Conservation (phyloP, 106 monocot genomes). For the Gastrodia elata region DNA sequence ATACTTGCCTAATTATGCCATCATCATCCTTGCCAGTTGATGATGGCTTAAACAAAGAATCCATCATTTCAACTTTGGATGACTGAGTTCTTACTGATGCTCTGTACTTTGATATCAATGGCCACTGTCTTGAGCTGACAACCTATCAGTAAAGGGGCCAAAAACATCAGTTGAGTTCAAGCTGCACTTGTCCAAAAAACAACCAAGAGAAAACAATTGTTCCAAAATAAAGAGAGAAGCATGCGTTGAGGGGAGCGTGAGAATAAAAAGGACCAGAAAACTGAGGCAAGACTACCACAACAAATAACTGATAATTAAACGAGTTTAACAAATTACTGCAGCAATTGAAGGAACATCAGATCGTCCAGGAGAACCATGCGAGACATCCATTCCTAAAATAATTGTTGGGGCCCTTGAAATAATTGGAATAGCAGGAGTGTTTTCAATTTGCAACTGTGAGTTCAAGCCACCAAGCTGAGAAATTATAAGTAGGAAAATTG, state of each 20-base stretch:
- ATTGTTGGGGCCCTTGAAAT: conserved; percentile 12
- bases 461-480: conserved; percentile 86
- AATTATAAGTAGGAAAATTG: background rate
- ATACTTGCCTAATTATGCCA: conserved; percentile 54
- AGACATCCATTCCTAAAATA: conserved; percentile 28
- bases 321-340: conserved; percentile 28
- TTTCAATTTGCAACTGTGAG: conserved; percentile 54
- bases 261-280: too few species aligned
- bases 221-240: too few species aligned
- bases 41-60: conserved; percentile 68
- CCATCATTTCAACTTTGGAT: conserved; percentile 92
- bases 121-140: conserved; percentile 89
- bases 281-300: background rate
- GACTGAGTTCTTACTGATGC: conserved; percentile 80
- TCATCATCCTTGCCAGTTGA: conserved; percentile 32
- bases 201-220: too few species aligned
- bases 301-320: background rate
- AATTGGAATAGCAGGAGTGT: conserved; percentile 12
- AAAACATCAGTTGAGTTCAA: background rate
- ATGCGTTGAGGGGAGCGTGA: too few species aligned
- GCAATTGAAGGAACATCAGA: conserved; percentile 66
- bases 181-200: too few species aligned
- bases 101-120: conserved; percentile 72
- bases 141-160: conserved; percentile 33
- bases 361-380: conserved; percentile 55